Conservation (phyloP, 108 stramenopile species). For the Skeletonema tropicum region DNA sequence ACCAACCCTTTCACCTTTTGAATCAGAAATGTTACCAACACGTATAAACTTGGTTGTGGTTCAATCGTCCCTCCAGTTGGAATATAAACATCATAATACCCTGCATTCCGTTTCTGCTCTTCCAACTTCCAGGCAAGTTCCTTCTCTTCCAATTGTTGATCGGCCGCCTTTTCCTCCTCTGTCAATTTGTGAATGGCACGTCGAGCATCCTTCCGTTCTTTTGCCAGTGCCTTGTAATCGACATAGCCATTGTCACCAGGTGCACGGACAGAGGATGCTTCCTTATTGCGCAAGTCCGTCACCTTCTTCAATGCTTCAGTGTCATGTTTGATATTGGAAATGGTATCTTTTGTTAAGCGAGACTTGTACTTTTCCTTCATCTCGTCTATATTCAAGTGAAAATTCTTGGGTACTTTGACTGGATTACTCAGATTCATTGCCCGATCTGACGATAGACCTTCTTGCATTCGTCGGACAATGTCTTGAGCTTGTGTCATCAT, state of each 20-base stretch:
- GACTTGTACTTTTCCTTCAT: background rate
- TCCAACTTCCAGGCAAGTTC: slow-evolving; percentile 45
- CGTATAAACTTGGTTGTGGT: slow-evolving; percentile 52
- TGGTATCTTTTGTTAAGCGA: slow-evolving; percentile 37
- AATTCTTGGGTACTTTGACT: slow-evolving; percentile 42
- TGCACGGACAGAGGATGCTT: slow-evolving; percentile 16
- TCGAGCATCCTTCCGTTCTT: slow-evolving; percentile 57
- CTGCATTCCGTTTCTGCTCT: slow-evolving; percentile 45
- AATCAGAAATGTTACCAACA: slow-evolving; percentile 46
- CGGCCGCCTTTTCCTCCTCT: slow-evolving; percentile 27
- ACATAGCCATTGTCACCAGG: slow-evolving; percentile 19
- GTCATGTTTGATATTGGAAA: slow-evolving; percentile 51
- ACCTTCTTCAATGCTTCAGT: slow-evolving; percentile 48
- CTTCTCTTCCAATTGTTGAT: slow-evolving; percentile 33
- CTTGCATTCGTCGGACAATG: slow-evolving; percentile 49
- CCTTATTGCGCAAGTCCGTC: slow-evolving; percentile 32
- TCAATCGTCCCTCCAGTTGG: slow-evolving; percentile 30
- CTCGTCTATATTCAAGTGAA: slow-evolving; percentile 33
- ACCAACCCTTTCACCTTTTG: slow-evolving; percentile 30
- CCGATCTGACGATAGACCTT: slow-evolving; percentile 40
- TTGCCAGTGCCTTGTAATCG: slow-evolving; percentile 23
- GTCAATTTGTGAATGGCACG: slow-evolving; percentile 45
- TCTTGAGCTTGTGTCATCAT: slow-evolving; percentile 56
- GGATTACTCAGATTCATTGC: slow-evolving; percentile 56
- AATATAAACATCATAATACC: slow-evolving; percentile 46